Evolutionary conservation across 2,329 filamentous ascomycete species (phyloP), one percentile per base, ranked within the genome.

Genomic region (Bipolaris victoriae): DNA sequence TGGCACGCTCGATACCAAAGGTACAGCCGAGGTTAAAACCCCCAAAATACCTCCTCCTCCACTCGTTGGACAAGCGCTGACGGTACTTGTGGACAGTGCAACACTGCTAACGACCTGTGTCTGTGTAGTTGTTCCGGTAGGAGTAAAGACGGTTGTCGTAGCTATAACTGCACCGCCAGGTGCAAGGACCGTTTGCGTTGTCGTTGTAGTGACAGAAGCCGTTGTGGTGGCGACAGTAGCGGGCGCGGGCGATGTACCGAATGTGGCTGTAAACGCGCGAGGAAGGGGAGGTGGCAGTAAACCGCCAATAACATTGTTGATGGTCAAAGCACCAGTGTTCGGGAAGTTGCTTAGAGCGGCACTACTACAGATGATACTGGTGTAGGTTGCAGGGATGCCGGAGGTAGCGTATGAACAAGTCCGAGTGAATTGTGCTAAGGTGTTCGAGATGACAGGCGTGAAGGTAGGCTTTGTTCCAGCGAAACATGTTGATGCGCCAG

Each of bases 361-460:
- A 13, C 29, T 7, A 18, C 10, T 10, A 26, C 60, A 59, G 45
- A 41, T 26, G 13, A 64, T 31, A 3, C 29, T 48, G 31, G 60
- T 54, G 16, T 39, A 53, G 3, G 50, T 55, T 31, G 33, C 31
- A 11, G 54, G 53, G 1, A 15, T n/a, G 29, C 55, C 54, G 13
- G 35, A 15, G 6, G 36, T 49, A 5, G 10, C 18, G 18, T 57
- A 64, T 4, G 11, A 15, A 41, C 62, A 64, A 13, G 50, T 52
- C 5, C 46, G 36, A 3, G 60, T 57, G 36, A 55, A 62, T 7
- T 20, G 29, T 3, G 50, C 51, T 4, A n/a, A 26, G 2, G 35
- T 24, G 22, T 63, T 63, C 33, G 55, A 56, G 16, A 64, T 52
- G 37, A 59, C 36, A 3, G 62, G 62, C 3, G 60, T 63, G 47